Base-by-base conservation (phyloP, 306 rosid species). In the Ochetophila trinervis region DNA sequence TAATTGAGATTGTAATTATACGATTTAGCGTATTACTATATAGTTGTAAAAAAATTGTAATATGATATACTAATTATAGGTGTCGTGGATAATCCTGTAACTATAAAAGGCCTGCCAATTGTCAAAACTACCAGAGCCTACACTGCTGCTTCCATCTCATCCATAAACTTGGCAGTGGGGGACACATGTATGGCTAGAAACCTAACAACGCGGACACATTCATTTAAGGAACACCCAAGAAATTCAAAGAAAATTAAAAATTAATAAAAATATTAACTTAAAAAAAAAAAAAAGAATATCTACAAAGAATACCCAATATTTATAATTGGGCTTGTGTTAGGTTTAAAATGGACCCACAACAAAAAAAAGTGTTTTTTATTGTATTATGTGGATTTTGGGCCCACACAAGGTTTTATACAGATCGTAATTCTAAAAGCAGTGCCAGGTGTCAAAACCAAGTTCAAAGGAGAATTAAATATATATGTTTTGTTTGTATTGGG, bases 301-400 rank as follows among this genome's bases (percentile, higher is more conserved):
- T 0, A 57, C 11, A n/a, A 35, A 10, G 10, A 10, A 14, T 16
- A 35, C 23, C 45, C 5, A 18, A 20, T n/a, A 21, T 14, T 20
- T 12, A 62, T 62, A 24, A 68, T 73, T 68, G 69, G 62, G 61
- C 53, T 40, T 21, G 45, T 57, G 53, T 57, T 74, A 20, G 76
- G 78, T 78, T 57, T 27, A 22, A 57, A 19, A 47, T 61, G 69
- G 77, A 57, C 70, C 81, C 74, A 66, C 74, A 18, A 22, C 8
- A 16, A 0, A 72, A 61, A 57, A 60, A 55, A 5, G 9, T 22
- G 17, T 5, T 68, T 42, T 56, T 56, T n/a, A 34, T 60, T 19
- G 66, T n/a, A 34, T 32, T 66, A 63, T 30, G 64, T 44, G 70
- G 60, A 21, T 21, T 27, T 36, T 68, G 59, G 65, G 54, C 18